phyloP scores from a whole-genome alignment of 2,329 filamentous ascomycete genomes.

The Zasmidium angulare region DNA sequence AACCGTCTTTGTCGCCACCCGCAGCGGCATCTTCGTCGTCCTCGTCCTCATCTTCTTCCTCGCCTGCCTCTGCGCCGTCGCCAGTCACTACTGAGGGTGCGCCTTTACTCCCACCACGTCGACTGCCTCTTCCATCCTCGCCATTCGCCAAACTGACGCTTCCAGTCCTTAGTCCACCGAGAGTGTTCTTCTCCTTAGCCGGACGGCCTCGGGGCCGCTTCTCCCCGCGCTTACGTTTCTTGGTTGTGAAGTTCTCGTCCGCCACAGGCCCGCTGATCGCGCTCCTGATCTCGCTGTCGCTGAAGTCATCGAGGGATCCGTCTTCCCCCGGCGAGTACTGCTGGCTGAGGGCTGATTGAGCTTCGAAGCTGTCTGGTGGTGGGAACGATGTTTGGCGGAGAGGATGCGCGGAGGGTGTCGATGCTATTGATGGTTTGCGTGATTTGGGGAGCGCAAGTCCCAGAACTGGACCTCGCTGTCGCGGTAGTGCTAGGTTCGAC shows the following conservation, averaged over 20 bases:
- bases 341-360: constrained; percentile 39
- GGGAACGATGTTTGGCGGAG: constrained; percentile 81
- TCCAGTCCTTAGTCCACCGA: constrained; percentile 5
- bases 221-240: constrained; percentile 31
- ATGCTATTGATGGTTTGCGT: constrained; percentile 67
- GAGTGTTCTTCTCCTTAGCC: constrained; percentile 14
- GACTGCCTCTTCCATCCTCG: constrained; percentile 32
- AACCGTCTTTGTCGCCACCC: constrained; percentile 37
- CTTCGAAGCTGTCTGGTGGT: constrained; percentile 54
- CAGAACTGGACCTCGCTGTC: constrained; percentile 59
- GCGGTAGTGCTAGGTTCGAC: constrained; percentile 37
- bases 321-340: constrained; percentile 31
- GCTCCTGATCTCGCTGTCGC: constrained; percentile 36
- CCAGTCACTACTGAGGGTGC: constrained; percentile 32
- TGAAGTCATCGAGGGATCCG: constrained; percentile 32
- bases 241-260: constrained; percentile 34
- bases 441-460: constrained; percentile 57
- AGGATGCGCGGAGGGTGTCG: constrained; percentile 60
- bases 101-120: constrained; percentile 28
- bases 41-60: constrained; percentile 46
- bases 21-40: constrained; percentile 57
- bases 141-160: constrained; percentile 30
- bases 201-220: constrained; percentile 27
- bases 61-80: constrained; percentile 40
- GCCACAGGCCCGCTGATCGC: constrained; percentile 39